Conservation (phyloP, 2,329 filamentous ascomycete species). For the Hypoxylon sp. region DNA sequence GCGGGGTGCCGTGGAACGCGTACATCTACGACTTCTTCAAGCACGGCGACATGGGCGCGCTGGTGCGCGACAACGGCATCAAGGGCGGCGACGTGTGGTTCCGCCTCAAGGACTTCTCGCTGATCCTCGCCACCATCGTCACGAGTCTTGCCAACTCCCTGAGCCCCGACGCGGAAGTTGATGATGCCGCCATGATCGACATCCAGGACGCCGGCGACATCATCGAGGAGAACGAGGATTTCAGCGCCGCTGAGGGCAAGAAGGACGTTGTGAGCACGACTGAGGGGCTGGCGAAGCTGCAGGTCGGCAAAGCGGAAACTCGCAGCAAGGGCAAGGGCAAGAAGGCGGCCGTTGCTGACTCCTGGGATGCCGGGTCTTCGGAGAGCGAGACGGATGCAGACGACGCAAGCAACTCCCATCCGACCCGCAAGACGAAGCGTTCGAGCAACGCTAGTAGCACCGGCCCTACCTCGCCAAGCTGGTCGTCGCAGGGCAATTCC, state of each 20-base stretch:
- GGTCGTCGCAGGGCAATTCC: constrained; percentile 57
- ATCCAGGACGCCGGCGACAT: constrained; percentile 54
- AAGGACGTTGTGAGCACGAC: constrained; percentile 57
- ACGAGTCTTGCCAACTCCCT: constrained; percentile 73
- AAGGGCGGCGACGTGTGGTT: constrained; percentile 80
- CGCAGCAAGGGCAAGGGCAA: constrained; percentile 55
- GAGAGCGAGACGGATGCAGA: constrained; percentile 55
- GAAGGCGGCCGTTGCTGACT: constrained; percentile 64
- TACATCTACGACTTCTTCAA: constrained; percentile 84
- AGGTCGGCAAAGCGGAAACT: neutral
- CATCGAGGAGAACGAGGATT: constrained; percentile 48
- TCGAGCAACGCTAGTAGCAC: constrained; percentile 3
- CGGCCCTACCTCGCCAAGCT: constrained; percentile 12
- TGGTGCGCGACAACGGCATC: constrained; percentile 77
- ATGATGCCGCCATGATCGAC: constrained; percentile 63
- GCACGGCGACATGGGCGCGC: constrained; percentile 73
- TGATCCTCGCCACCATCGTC: constrained; percentile 78
- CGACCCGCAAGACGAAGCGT: neutral
- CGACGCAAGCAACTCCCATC: constrained; percentile 34
- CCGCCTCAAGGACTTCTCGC: constrained; percentile 71
- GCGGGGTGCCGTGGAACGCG: constrained; percentile 69
- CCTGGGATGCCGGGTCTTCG: constrained; percentile 62
- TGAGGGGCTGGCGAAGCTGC: constrained; percentile 52
- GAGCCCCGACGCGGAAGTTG: constrained; percentile 62
- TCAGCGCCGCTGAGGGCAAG: constrained; percentile 37